Base-by-base conservation (phyloP, 352 stramenopile genomes). In the Albugo candida region DNA sequence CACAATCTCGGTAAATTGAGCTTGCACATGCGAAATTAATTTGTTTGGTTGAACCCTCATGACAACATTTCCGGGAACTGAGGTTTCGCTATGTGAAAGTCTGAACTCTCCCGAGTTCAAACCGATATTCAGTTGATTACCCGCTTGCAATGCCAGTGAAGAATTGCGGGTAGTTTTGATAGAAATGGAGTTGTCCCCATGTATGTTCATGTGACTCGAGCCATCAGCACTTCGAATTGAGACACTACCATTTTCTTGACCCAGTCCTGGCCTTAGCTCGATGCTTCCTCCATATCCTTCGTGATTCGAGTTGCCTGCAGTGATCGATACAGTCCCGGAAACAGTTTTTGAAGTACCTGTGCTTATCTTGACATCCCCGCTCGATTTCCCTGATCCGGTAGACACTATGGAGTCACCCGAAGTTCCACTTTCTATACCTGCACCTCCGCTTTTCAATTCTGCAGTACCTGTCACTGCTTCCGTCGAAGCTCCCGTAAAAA, bases 1-100 rank as follows among this genome's bases (percentile, higher is more conserved):
- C 8, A 75, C 79, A n/a, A 96, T 53, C n/a, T 81, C 63, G 34
- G 82, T 92, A 10, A 95, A 82, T 61, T 95, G 83, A 13, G 92
- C 59, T 36, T 79, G 82, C 4, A 95, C 67, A 49, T 79, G 66
- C 17, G 56, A 76, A 10, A 83, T 63, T 51, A 69, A 65, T 45
- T 79, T 73, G 44, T 77, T 58, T n/a, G 59, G 27, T 46, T 81
- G 66, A 2, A 83, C 34, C 35, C 68, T 64, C 53, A 56, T 70
- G 21, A 73, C 58, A 21, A 78, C 49, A 43, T 64, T 55, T 49
- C 70, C 70, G 13, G 67, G 63, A 34, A 80, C 58, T 17, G 46
- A 38, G 12, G 57, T 70, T 54, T 78, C 34, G 1, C 52, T 57
- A 40, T 80, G 67, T 13, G 67, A 67, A 36, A 76, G 57, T 0